Evolutionary conservation across 495 filamentous ascomycete genomes (phyloP).

Genomic region (Barbatosphaeria neglecta): DNA sequence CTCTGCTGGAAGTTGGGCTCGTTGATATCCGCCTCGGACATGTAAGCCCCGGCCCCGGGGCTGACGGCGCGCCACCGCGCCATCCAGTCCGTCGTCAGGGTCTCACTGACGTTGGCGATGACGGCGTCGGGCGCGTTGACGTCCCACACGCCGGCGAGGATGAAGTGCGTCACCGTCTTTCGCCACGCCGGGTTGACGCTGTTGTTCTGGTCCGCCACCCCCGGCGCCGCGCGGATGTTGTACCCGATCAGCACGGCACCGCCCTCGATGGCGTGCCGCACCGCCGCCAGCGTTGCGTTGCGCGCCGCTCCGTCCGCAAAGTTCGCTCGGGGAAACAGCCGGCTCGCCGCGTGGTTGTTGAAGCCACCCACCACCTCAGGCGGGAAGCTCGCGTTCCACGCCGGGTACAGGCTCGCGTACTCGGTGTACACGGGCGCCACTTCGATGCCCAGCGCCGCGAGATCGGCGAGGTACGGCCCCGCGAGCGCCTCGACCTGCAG

Average conservation of each 20-base stretch:
- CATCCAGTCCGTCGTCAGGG: slow-evolving; percentile 41
- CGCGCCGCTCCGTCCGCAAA: slow-evolving; percentile 24
- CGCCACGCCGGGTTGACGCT: slow-evolving; percentile 40
- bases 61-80: slow-evolving; percentile 21
- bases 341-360: slow-evolving; percentile 28
- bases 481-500: slow-evolving; percentile 32
- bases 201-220: slow-evolving; percentile 22
- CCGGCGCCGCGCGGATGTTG: slow-evolving; percentile 32
- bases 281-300: slow-evolving; percentile 31
- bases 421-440: slow-evolving; percentile 36
- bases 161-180: slow-evolving; percentile 30
- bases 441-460: slow-evolving; percentile 17
- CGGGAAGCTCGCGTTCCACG: slow-evolving; percentile 34
- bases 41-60: slow-evolving; percentile 27
- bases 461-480: slow-evolving; percentile 32
- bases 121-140: slow-evolving; percentile 23
- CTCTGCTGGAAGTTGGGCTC: slow-evolving; percentile 48
- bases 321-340: slow-evolving; percentile 41
- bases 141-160: slow-evolving; percentile 30
- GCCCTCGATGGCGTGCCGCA: slow-evolving; percentile 29
- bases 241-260: slow-evolving; percentile 36
- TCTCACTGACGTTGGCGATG: slow-evolving; percentile 26
- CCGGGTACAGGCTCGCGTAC: slow-evolving; percentile 36
- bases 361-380: slow-evolving; percentile 32
- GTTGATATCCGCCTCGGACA: slow-evolving; percentile 37